Evolutionary conservation across 129 eudicot genomes (phyloP).

Genomic region (Kitagawia praeruptora): DNA sequence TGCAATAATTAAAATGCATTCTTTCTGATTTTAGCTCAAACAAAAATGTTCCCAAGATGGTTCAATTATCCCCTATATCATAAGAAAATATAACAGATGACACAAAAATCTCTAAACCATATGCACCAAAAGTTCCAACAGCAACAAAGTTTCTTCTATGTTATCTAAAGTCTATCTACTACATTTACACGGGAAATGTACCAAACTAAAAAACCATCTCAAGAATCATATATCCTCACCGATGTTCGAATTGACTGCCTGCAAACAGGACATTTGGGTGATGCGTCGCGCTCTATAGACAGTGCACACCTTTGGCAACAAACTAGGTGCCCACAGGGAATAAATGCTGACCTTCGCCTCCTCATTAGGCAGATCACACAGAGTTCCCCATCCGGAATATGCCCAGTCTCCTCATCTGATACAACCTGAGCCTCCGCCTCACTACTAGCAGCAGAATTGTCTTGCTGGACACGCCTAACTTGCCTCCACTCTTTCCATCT

Average conservation of each 20-base stretch:
- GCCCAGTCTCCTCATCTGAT: constrained; percentile 53
- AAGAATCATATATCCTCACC: constrained; percentile 72
- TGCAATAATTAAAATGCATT: not conserved
- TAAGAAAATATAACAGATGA: not conserved
- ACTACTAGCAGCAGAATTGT: constrained; percentile 16
- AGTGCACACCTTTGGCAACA: constrained; percentile 80
- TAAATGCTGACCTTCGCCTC: constrained; percentile 62
- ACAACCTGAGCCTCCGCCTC: constrained; percentile 24
- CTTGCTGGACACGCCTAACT: constrained; percentile 36
- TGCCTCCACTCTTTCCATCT: constrained; percentile 66
- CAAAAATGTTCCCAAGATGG: not conserved
- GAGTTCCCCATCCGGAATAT: constrained; percentile 64
- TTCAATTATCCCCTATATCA: not conserved
- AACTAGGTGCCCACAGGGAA: constrained; percentile 87
- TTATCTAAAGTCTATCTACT: not conserved
- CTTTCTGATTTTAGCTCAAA: not conserved
- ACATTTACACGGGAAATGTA: not conserved
- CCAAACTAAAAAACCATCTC: constrained; percentile 6
- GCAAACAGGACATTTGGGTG: constrained; percentile 91
- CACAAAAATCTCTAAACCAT: not conserved
- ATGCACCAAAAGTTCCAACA: not conserved
- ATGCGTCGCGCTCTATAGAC: constrained; percentile 53
- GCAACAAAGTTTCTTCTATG: not conserved
- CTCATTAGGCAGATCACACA: constrained; percentile 80
- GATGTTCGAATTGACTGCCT: constrained; percentile 58